Evolutionary conservation across 2,329 filamentous ascomycete genomes (phyloP).

Genomic region (Eutypella sp.): DNA sequence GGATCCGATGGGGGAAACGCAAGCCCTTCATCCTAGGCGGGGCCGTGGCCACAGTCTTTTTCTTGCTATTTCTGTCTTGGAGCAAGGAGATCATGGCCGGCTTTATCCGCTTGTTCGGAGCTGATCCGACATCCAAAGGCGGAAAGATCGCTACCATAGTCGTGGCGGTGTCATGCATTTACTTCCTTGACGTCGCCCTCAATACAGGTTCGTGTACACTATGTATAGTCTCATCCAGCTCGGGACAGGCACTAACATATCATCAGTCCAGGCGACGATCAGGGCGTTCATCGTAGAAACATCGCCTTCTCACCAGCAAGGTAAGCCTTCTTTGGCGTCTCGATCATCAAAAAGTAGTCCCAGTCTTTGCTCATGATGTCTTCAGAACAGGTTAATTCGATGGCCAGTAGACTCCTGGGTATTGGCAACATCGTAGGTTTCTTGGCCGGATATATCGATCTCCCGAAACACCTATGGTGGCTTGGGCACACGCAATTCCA

Average conservation of each 20-base stretch:
- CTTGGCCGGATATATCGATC: conserved; percentile 76
- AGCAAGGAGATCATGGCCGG: conserved; percentile 66
- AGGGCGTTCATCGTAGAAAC: conserved; percentile 92
- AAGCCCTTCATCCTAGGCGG: conserved; percentile 78
- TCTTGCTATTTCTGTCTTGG: conserved; percentile 69
- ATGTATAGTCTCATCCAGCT: background rate
- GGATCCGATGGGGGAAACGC: conserved; percentile 68
- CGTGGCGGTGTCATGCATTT: conserved; percentile 80
- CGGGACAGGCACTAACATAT: conserved; percentile 6
- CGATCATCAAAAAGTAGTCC: background rate
- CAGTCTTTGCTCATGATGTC: conserved; percentile 6
- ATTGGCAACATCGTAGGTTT: conserved; percentile 90
- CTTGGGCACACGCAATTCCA: conserved; percentile 90
- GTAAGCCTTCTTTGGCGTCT: conserved; percentile 20
- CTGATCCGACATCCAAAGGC: conserved; percentile 56
- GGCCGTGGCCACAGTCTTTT: conserved; percentile 59
- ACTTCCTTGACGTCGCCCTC: conserved; percentile 88
- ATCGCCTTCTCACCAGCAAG: conserved; percentile 84
- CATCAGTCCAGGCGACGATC: conserved; percentile 77
- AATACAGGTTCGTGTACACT: conserved; percentile 64
- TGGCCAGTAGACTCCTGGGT: conserved; percentile 83
- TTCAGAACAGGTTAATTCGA: conserved; percentile 79
- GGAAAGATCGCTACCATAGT: conserved; percentile 66
- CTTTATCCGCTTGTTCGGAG: conserved; percentile 65
- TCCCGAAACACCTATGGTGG: conserved; percentile 70